Conservation (phyloP, 192 early-diverging fungal genomes). For the Backusella westeae region DNA sequence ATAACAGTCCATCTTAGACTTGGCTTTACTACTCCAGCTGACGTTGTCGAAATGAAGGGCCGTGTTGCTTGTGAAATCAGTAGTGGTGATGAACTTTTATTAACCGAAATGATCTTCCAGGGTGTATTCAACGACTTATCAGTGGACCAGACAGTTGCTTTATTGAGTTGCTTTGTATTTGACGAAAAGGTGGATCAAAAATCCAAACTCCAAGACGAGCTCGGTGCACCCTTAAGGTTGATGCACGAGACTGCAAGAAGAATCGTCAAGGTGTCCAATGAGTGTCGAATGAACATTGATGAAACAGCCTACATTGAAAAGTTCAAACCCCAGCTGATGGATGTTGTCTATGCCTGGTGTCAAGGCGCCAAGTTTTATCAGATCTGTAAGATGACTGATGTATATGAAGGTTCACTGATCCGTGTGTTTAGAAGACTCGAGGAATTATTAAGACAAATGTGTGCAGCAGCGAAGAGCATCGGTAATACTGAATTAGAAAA, state of each 20-base stretch:
- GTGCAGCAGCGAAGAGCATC: slow-evolving; percentile 87
- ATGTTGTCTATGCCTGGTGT: slow-evolving; percentile 91
- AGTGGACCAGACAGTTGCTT: slow-evolving; percentile 78
- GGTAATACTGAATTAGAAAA: slow-evolving; percentile 91
- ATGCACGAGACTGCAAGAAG: slow-evolving; percentile 85
- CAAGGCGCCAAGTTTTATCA: slow-evolving; percentile 90
- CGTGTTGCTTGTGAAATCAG: slow-evolving; percentile 97
- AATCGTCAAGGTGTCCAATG: slow-evolving; percentile 83
- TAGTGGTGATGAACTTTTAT: slow-evolving; percentile 88
- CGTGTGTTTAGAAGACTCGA: slow-evolving; percentile 86
- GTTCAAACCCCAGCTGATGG: slow-evolving; percentile 90
- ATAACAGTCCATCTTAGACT: slow-evolving; percentile 34
- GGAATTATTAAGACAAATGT: slow-evolving; percentile 89
- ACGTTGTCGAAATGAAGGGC: slow-evolving; percentile 96
- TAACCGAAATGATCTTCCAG: slow-evolving; percentile 97
- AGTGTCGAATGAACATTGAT: slow-evolving; percentile 84
- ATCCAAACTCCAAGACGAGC: slow-evolving; percentile 67
- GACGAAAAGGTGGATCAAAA: slow-evolving; percentile 66
- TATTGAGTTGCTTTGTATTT: slow-evolving; percentile 93
- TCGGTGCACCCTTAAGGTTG: slow-evolving; percentile 67
- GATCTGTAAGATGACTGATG: slow-evolving; percentile 92
- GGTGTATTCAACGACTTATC: slow-evolving; percentile 94
- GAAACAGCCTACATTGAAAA: slow-evolving; percentile 86
- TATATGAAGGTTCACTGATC: slow-evolving; percentile 94
- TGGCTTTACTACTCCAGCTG: slow-evolving; percentile 77